Conservation (phyloP, 2,329 filamentous ascomycete species). For the Aureobasidium leucospermi region DNA sequence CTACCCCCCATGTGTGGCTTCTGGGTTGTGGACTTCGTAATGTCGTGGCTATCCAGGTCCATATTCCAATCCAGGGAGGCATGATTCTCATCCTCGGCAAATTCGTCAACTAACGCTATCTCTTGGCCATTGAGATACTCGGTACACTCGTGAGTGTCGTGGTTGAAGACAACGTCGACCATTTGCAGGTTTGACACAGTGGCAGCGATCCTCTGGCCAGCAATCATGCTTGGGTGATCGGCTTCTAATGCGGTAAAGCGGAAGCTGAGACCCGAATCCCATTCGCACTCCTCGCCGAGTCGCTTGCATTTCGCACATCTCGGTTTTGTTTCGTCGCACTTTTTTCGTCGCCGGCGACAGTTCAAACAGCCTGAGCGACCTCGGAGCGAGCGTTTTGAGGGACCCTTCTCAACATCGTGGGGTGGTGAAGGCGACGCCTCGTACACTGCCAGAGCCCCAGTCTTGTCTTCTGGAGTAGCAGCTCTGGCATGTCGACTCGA, state of each 20-base stretch:
- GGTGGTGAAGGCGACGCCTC: neutral
- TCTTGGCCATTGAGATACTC: conserved; percentile 10
- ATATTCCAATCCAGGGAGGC: neutral
- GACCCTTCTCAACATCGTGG: neutral
- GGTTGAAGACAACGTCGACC: conserved; percentile 26
- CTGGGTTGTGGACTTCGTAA: neutral
- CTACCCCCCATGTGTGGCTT: neutral
- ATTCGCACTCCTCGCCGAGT: conserved; percentile 25
- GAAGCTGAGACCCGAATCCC: conserved; percentile 17
- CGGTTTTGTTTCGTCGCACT: conserved; percentile 28
- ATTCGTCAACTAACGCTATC: neutral
- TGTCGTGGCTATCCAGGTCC: neutral
- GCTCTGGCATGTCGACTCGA: neutral
- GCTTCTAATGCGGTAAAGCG: conserved; percentile 23
- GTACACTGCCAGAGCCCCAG: neutral
- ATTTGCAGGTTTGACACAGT: conserved; percentile 20
- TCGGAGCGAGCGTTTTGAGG: conserved; percentile 14
- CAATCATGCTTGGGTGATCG: conserved; percentile 26
- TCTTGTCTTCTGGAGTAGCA: neutral
- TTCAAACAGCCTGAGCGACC: conserved; percentile 29
- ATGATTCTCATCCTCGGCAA: neutral
- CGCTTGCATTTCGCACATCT: conserved; percentile 25
- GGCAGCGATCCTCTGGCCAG: conserved; percentile 18
- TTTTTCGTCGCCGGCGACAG: conserved; percentile 27
- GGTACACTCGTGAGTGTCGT: conserved; percentile 18